Conservation (phyloP, 805 yeast genomes). For the Metschnikowia anglica region DNA sequence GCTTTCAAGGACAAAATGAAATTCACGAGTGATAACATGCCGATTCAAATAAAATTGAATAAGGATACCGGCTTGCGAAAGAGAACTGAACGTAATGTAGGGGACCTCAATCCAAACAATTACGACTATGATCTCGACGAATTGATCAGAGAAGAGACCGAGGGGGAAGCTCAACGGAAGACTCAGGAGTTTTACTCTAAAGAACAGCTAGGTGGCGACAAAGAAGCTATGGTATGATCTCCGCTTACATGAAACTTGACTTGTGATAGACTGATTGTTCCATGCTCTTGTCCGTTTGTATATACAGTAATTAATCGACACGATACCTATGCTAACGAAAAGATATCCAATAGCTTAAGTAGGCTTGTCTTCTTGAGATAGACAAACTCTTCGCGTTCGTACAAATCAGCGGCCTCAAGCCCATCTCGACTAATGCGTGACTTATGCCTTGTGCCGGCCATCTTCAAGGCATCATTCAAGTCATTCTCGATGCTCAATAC, state of each 20-base stretch:
- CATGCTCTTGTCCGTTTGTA: not conserved
- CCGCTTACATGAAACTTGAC: too few species aligned
- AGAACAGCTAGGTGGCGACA: conserved; percentile 17
- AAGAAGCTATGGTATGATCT: conserved; percentile 20
- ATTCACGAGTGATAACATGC: conserved; percentile 38
- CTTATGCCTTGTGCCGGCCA: conserved; percentile 2
- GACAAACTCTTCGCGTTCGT: conserved; percentile 15
- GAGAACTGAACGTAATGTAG: conserved; percentile 35
- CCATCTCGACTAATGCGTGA: conserved; percentile 1
- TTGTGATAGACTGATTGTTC: not conserved
- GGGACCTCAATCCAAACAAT: conserved; percentile 40
- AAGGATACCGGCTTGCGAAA: conserved; percentile 26
- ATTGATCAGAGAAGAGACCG: conserved; percentile 38
- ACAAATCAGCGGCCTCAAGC: conserved; percentile 6
- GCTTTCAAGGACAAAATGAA: conserved; percentile 32
- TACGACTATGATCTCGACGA: conserved; percentile 47
- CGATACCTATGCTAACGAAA: not conserved
- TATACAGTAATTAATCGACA: conserved; percentile 1
- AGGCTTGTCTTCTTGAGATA: conserved; percentile 17
- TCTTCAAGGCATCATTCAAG: conserved; percentile 2
- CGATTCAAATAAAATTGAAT: conserved; percentile 34
- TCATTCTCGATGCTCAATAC: conserved; percentile 10
- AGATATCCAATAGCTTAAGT: conserved; percentile 15
- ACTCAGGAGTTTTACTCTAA: conserved; percentile 14
- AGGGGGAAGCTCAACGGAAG: conserved; percentile 19